Percentiles rank a stretch among this genome's conserved stretches.
Conservation (phyloP, 495 filamentous ascomycete genomes). For the Viridothelium virens region DNA sequence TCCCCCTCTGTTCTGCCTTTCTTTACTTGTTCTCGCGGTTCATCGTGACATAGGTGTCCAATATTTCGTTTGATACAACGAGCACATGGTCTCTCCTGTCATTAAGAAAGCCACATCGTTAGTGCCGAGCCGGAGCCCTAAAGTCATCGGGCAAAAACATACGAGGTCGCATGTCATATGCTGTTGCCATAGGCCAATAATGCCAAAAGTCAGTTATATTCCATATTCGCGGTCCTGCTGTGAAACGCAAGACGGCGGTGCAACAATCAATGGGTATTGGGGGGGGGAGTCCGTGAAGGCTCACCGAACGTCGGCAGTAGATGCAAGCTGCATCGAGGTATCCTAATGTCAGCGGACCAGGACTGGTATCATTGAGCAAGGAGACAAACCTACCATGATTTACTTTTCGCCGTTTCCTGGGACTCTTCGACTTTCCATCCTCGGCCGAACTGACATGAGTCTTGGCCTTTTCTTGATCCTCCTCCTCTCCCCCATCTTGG, state of each 20-base stretch:
- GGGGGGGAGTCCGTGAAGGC: constrained; percentile 32
- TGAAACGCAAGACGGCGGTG: constrained; percentile 4
- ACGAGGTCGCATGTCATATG: constrained; percentile 99
- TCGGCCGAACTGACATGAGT: neutral
- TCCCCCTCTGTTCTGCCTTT: constrained; percentile 63
- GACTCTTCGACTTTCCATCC: constrained; percentile 39
- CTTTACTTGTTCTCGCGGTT: constrained; percentile 75
- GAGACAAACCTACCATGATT: constrained; percentile 71
- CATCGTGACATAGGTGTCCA: constrained; percentile 96
- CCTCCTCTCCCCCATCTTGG: neutral
- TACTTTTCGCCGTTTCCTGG: constrained; percentile 97
- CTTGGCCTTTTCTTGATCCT: neutral
- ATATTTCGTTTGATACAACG: constrained; percentile 99
- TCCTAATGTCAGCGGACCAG: constrained; percentile 31
- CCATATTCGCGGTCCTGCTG: constrained; percentile 12
- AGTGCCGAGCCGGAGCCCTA: neutral
- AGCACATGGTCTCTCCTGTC: constrained; percentile 87
- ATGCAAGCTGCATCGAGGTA: constrained; percentile 68
- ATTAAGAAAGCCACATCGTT: neutral
- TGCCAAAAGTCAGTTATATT: constrained; percentile 29
- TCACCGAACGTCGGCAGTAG: constrained; percentile 98
- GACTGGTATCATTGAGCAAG: constrained; percentile 30
- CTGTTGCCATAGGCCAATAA: constrained; percentile 42
- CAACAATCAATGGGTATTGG: constrained; percentile 6
- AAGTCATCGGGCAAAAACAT: constrained; percentile 42